Evolutionary conservation across 805 yeast species (phyloP).

Genomic region (Zygosaccharomyces siamensis): DNA sequence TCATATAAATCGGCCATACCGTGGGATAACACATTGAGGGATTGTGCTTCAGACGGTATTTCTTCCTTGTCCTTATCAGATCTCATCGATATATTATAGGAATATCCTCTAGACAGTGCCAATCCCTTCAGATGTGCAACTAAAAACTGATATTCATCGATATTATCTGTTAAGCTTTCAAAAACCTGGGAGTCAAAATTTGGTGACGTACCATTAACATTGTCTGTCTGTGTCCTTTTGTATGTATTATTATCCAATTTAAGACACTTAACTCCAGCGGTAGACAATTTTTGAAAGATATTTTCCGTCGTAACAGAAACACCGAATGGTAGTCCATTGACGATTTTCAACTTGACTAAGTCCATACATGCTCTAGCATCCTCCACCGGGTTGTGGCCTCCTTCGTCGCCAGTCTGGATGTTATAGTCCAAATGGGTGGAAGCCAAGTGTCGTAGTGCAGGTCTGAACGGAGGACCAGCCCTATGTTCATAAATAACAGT

Average conservation of each 20-base stretch:
- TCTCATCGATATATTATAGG: slow-evolving; percentile 25
- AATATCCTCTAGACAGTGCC: slow-evolving; percentile 41
- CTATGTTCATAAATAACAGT: slow-evolving; percentile 69
- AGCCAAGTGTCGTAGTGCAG: slow-evolving; percentile 71
- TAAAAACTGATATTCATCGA: slow-evolving; percentile 43
- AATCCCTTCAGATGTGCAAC: slow-evolving; percentile 56
- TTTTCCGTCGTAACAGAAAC: slow-evolving; percentile 40
- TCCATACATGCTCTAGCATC: slow-evolving; percentile 81
- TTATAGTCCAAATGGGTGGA: slow-evolving; percentile 46
- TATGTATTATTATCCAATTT: slow-evolving; percentile 36
- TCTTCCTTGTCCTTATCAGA: slow-evolving; percentile 6
- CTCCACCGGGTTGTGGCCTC: slow-evolving; percentile 82
- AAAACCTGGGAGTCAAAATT: slow-evolving; percentile 54
- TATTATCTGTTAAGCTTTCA: slow-evolving; percentile 37
- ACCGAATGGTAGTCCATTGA: slow-evolving; percentile 67
- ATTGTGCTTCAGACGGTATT: slow-evolving; percentile 7
- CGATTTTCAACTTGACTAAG: slow-evolving; percentile 62
- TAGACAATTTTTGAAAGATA: slow-evolving; percentile 39
- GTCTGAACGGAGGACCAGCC: slow-evolving; percentile 78
- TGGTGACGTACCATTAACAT: background rate
- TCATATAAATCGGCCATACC: slow-evolving; percentile 48
- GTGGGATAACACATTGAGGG: slow-evolving; percentile 36
- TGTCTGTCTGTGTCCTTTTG: slow-evolving; percentile 23
- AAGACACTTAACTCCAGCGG: slow-evolving; percentile 29
- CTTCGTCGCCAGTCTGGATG: slow-evolving; percentile 60